Conservation (phyloP, 306 rosid genomes). For the Castanea crenata region DNA sequence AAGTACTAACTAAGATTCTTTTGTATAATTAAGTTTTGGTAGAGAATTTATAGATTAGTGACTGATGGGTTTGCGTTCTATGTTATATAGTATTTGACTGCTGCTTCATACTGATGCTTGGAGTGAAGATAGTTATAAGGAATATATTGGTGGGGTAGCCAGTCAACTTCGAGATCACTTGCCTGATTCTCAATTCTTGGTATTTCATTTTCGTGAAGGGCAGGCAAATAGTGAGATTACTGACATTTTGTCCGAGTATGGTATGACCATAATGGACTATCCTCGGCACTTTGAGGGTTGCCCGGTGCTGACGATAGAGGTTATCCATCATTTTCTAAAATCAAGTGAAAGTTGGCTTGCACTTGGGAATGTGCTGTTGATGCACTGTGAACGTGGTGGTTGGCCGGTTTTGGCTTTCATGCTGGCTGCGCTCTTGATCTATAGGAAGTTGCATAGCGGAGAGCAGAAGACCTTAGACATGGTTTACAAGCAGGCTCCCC, state of each 20-base stretch:
- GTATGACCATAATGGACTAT: conserved; percentile 90
- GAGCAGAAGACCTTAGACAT: conserved; percentile 90
- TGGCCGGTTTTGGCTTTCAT: conserved; percentile 95
- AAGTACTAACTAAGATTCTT: background rate
- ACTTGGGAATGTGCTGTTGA: conserved; percentile 78
- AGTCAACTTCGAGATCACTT: conserved; percentile 59
- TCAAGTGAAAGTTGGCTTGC: conserved; percentile 95
- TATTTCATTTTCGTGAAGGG: conserved; percentile 79
- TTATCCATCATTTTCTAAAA: conserved; percentile 82
- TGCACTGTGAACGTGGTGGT: conserved; percentile 94
- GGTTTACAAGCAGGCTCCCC: conserved; percentile 86
- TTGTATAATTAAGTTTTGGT: background rate
- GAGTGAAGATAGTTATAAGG: conserved; percentile 67
- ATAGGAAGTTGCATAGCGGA: conserved; percentile 61
- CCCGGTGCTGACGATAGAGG: conserved; percentile 77
- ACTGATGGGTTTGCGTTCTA: background rate
- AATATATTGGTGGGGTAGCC: conserved; percentile 56
- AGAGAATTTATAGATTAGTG: background rate
- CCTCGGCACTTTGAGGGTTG: conserved; percentile 86
- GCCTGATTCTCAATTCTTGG: conserved; percentile 69
- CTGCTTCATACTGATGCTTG: conserved; percentile 84
- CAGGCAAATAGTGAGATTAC: conserved; percentile 49
- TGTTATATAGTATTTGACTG: conserved; percentile 71
- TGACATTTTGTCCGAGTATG: conserved; percentile 61
- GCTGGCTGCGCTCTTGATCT: conserved; percentile 85